Conservation (phyloP, 495 filamentous ascomycete species). For the Cetradonia linearis region DNA sequence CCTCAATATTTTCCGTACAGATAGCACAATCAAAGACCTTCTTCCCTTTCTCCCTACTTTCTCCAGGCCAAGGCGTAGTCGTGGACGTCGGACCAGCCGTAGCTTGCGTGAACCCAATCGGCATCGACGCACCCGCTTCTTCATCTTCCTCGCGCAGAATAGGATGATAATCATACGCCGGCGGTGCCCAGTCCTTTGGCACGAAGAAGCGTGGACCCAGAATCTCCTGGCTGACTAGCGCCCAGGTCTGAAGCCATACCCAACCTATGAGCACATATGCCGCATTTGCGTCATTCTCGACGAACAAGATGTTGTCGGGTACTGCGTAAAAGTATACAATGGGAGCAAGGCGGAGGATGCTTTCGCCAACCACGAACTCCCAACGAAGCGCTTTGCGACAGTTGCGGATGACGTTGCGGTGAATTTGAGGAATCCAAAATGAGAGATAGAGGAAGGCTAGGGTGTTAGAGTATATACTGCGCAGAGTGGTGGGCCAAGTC, state of each 20-base stretch:
- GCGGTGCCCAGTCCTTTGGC: conserved; percentile 58
- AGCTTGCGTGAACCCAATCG: conserved; percentile 53
- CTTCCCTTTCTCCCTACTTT: conserved; percentile 42
- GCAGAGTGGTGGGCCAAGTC: conserved; percentile 60
- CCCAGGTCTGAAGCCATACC: conserved; percentile 86
- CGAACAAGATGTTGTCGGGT: conserved; percentile 65
- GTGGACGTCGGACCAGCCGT: conserved; percentile 25
- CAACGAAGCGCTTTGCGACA: conserved; percentile 78
- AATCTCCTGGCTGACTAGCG: conserved; percentile 67
- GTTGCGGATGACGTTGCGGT: conserved; percentile 81
- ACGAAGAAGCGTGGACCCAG: conserved; percentile 76
- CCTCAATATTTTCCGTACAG: conserved; percentile 82
- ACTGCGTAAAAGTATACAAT: conserved; percentile 73
- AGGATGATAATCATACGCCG: conserved; percentile 93
- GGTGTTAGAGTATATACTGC: conserved; percentile 58
- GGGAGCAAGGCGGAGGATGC: conserved; percentile 61
- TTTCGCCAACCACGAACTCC: conserved; percentile 81
- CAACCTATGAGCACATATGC: conserved; percentile 59
- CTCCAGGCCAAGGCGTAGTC: conserved; percentile 29
- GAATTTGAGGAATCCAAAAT: conserved; percentile 85
- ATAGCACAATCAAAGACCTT: conserved; percentile 83
- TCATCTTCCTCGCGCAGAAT: conserved; percentile 74
- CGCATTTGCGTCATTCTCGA: conserved; percentile 54
- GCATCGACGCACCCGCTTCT: conserved; percentile 56
- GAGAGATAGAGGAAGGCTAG: conserved; percentile 68